Conservation (phyloP, 2,329 filamentous ascomycete species). For the Apiospora marii region DNA sequence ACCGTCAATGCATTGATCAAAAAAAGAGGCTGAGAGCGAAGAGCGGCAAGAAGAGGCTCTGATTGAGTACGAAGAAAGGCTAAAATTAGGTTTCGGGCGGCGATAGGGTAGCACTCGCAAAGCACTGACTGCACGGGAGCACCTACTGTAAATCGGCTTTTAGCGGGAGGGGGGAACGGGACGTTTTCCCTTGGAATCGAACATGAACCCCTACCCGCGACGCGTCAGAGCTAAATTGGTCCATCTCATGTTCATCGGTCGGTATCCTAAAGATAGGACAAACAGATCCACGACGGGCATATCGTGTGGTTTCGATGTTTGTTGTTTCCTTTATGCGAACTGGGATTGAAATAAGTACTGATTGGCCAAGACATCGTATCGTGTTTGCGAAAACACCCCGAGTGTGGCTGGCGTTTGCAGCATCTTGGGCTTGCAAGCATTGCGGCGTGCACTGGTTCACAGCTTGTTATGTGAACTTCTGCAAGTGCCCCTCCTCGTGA, state of each 20-base stretch:
- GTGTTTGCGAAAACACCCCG: neutral
- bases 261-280: neutral
- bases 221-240: conserved; percentile 15
- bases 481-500: neutral
- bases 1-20: neutral
- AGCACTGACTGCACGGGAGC: conserved; percentile 12
- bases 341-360: neutral
- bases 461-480: neutral
- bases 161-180: neutral
- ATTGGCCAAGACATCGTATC: neutral
- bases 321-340: neutral
- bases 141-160: neutral
- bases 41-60: neutral
- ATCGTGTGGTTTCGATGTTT: neutral
- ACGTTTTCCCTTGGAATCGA: neutral
- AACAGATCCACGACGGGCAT: neutral
- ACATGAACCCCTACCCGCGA: conserved; percentile 3
- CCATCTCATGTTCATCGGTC: neutral
- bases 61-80: neutral
- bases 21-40: conserved; percentile 8
- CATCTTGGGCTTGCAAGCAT: neutral
- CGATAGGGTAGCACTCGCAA: neutral
- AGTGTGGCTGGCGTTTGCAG: neutral
- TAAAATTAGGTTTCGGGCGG: neutral
- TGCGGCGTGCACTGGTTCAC: neutral